Conservation (phyloP, 1,284 basidiomycete genomes). For the Puccinia horiana region DNA sequence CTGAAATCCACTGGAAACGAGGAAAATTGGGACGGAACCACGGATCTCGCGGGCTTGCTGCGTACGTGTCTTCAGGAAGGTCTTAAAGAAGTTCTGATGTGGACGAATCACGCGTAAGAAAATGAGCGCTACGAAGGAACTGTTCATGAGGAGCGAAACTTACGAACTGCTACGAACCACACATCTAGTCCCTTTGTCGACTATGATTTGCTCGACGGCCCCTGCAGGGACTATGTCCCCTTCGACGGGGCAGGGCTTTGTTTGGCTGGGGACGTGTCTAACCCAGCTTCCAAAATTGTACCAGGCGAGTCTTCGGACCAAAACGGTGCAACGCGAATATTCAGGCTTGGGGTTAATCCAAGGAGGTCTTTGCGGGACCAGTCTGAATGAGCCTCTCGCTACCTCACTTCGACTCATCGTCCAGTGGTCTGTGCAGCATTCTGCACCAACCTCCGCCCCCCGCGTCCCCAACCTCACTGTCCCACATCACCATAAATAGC, state of each 20-base stretch:
- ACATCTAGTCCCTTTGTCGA: neutral
- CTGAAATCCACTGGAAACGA: no score
- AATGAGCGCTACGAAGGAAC: no score
- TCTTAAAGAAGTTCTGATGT: no score
- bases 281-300: no score
- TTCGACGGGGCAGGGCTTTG: no score
- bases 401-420: neutral
- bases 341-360: no score
- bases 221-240: neutral
- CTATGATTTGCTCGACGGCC: neutral
- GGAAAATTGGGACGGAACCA: no score
- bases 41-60: no score
- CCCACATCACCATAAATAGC: neutral
- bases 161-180: neutral
- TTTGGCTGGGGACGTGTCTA: neutral
- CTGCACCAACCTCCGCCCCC: neutral
- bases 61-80: no score
- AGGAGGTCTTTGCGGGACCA: neutral
- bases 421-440: neutral
- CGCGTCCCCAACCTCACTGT: neutral
- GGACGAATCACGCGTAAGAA: no score
- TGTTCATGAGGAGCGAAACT: neutral
- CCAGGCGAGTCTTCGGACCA: no score
- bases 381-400: neutral
- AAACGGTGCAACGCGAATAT: no score